phyloP scores from a whole-genome alignment of 2,329 filamentous ascomycete genomes.

The Alternaria metachromatica region DNA sequence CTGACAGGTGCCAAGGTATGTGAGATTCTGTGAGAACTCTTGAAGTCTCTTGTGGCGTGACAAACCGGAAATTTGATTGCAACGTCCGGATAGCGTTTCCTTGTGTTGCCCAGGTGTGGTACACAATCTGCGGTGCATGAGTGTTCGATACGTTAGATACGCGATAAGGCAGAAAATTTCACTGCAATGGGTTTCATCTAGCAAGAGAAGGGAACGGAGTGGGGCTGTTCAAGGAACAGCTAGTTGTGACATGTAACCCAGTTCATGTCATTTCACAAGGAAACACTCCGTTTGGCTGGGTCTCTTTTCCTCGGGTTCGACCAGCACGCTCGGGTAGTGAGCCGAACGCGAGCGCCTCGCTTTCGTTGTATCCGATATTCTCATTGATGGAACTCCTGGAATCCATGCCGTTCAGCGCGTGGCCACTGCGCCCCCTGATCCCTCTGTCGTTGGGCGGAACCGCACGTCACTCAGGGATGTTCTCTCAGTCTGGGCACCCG shows the following conservation, averaged over 20 bases:
- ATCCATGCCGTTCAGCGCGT: not conserved
- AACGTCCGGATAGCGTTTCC: not conserved
- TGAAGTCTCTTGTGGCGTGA: not conserved
- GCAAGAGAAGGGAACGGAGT: not conserved
- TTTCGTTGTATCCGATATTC: not conserved
- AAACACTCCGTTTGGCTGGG: not conserved
- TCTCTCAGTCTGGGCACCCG: not conserved
- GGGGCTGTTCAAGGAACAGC: not conserved
- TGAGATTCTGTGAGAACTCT: not conserved
- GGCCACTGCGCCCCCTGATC: not conserved
- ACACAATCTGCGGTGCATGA: not conserved
- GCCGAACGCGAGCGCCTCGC: not conserved
- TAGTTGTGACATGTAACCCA: not conserved
- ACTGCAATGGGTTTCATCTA: not conserved
- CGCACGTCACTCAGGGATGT: not conserved
- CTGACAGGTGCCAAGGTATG: not conserved
- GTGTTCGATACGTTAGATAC: not conserved
- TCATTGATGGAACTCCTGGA: not conserved
- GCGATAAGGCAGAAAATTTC: not conserved
- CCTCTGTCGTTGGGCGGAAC: not conserved
- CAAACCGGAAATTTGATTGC: not conserved
- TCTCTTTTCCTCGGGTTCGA: not conserved
- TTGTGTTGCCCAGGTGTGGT: not conserved
- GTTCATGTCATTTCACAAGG: not conserved
- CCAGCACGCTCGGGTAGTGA: not conserved